phyloP scores from a whole-genome alignment of 345 rosid genomes.

The Ceriops zippeliana region DNA sequence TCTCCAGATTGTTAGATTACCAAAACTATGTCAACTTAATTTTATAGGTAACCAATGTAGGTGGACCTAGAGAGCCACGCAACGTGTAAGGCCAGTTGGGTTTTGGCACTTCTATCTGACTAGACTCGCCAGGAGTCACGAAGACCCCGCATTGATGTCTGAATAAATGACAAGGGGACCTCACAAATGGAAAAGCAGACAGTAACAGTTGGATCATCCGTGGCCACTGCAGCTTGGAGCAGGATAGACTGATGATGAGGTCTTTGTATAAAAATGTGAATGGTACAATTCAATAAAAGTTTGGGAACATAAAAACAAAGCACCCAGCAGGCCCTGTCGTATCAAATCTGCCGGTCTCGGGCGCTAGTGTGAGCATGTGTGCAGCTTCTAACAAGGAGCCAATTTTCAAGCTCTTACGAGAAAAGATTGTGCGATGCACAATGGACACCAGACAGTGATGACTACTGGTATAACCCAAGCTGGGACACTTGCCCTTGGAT shows the following conservation, averaged over 20 bases:
- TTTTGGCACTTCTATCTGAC: background rate
- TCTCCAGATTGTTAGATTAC: too few relatives aligned
- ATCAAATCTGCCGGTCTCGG: background rate
- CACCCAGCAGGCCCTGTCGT: background rate
- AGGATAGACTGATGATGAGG: background rate
- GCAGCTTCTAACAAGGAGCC: slow-evolving; percentile 10
- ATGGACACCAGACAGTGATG: background rate
- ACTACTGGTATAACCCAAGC: slow-evolving; percentile 1
- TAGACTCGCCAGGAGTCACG: slow-evolving; percentile 8
- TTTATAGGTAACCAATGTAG: too few relatives aligned
- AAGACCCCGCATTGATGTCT: slow-evolving; percentile 16
- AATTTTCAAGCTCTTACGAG: slow-evolving; percentile 8
- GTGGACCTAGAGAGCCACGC: background rate
- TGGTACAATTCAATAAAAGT: slow-evolving; percentile 9
- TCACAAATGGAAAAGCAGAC: slow-evolving; percentile 33
- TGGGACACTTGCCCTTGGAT: too few relatives aligned
- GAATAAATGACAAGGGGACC: slow-evolving; percentile 4
- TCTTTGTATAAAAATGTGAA: slow-evolving; percentile 18
- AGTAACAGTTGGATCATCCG: slow-evolving; percentile 15
- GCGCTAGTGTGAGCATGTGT: background rate
- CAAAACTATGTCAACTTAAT: too few relatives aligned
- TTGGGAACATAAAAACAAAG: background rate
- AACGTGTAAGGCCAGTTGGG: background rate
- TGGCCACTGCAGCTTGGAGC: slow-evolving; percentile 2
- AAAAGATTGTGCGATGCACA: background rate